Conservation (phyloP, 2,329 filamentous ascomycete species). For the Aspergillus chevalieri region DNA sequence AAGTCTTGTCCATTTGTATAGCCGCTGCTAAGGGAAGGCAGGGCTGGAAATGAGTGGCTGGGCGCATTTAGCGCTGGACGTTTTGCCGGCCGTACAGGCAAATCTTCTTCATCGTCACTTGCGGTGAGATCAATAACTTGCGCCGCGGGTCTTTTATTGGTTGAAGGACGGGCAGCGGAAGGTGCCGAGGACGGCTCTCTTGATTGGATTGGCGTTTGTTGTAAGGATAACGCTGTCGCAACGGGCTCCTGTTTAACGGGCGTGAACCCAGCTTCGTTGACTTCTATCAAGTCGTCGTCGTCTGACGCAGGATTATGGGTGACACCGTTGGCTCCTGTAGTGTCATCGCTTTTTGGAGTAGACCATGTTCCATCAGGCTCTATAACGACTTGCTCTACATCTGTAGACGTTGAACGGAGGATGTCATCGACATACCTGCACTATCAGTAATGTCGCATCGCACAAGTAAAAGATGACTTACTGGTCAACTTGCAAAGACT, state of each 20-base stretch:
- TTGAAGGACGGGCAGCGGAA: constrained; percentile 28
- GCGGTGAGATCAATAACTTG: constrained; percentile 51
- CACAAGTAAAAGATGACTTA: constrained; percentile 40
- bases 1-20: constrained; percentile 15
- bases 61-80: constrained; percentile 21
- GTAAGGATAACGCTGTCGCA: constrained; percentile 18
- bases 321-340: constrained; percentile 32
- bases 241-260: constrained; percentile 34
- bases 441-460: constrained; percentile 5
- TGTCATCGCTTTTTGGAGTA: constrained; percentile 38
- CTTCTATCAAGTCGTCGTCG: constrained; percentile 48
- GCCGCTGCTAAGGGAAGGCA: constrained; percentile 15
- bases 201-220: constrained; percentile 30
- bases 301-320: constrained; percentile 34
- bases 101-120: constrained; percentile 46
- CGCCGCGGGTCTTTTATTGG: constrained; percentile 42
- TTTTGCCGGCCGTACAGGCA: constrained; percentile 32
- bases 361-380: constrained; percentile 81
- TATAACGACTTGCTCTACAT: constrained; percentile 78
- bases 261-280: constrained; percentile 32
- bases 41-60: constrained; percentile 16
- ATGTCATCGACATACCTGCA: constrained; percentile 81
- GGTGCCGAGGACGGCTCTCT: constrained; percentile 35
- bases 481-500: constrained; percentile 80
- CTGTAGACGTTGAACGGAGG: constrained; percentile 62